These are phyloP conservation scores for Linum lewisii DNA, from an alignment of 345 rosid species.

Conservation along the genomic window DNA sequence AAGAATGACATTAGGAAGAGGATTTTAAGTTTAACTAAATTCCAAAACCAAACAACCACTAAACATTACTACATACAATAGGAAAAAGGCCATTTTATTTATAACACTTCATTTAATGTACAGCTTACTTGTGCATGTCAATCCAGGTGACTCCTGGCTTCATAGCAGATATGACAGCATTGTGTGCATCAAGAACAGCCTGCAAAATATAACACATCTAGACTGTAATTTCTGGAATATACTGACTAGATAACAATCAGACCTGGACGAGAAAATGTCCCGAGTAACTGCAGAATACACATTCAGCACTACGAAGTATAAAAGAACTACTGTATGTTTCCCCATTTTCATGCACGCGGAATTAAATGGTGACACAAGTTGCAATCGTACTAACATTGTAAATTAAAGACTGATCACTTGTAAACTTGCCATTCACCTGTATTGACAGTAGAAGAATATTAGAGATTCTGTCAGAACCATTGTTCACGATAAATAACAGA, in stretches of 20 bases:
- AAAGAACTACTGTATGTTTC: neutral
- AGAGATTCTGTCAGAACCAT: neutral
- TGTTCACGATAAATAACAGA: neutral
- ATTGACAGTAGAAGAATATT: slow-evolving; percentile 6
- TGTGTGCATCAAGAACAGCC: slow-evolving; percentile 85
- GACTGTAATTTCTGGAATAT: neutral
- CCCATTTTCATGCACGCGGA: neutral
- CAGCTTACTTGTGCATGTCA: slow-evolving; percentile 84
- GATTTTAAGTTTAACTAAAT: no score
- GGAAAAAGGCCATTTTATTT: neutral
- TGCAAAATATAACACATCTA: slow-evolving; percentile 20
- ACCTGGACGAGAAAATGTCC: neutral
- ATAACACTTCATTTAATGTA: neutral
- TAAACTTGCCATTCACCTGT: slow-evolving; percentile 92
- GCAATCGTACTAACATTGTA: slow-evolving; percentile 59
- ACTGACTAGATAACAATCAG: slow-evolving; percentile 1
- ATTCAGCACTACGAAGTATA: neutral
- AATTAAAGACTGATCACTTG: slow-evolving; percentile 65
- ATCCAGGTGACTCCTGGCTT: slow-evolving; percentile 87
- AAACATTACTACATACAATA: neutral
- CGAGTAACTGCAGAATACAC: neutral
- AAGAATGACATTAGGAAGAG: no score
- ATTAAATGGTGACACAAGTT: neutral
- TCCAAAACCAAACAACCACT: no score
- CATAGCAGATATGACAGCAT: slow-evolving; percentile 72